These are phyloP conservation scores for Fragaria nilgerrensis DNA, from an alignment of 306 rosid genomes.

Conservation along the genomic window DNA sequence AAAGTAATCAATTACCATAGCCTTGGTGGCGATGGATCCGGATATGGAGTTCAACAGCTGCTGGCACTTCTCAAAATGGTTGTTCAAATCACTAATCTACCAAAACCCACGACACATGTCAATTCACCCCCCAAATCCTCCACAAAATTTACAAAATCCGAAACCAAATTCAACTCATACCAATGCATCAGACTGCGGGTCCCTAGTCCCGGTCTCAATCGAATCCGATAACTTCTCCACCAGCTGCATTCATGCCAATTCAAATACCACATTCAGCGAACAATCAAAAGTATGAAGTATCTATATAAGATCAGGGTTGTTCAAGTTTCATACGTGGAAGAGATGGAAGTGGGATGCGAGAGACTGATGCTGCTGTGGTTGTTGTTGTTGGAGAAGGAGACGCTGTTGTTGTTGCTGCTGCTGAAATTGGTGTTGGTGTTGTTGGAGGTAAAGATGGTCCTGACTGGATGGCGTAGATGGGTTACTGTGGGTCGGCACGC, in stretches of 20 bases:
- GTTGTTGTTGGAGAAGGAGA: slow-evolving; percentile 32
- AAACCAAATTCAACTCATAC: slow-evolving; percentile 29
- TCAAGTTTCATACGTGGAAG: slow-evolving; percentile 35
- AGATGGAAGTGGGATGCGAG: slow-evolving; percentile 89
- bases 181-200: slow-evolving; percentile 84
- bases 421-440: slow-evolving; percentile 39
- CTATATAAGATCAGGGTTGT: slow-evolving; percentile 11
- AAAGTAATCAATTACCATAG: slow-evolving; percentile 56
- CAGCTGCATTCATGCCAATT: slow-evolving; percentile 33
- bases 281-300: neutral
- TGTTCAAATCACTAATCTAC: slow-evolving; percentile 71
- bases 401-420: slow-evolving; percentile 40
- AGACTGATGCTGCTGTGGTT: slow-evolving; percentile 68
- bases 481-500: slow-evolving; percentile 51
- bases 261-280: neutral
- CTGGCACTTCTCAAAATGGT: slow-evolving; percentile 87
- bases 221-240: slow-evolving; percentile 85
- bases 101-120: slow-evolving; percentile 10
- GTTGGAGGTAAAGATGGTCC: slow-evolving; percentile 59
- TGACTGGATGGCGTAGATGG: slow-evolving; percentile 61
- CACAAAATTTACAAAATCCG: neutral
- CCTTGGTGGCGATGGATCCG: slow-evolving; percentile 68
- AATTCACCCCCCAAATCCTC: neutral
- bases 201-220: slow-evolving; percentile 68
- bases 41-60: slow-evolving; percentile 82